Conservation (phyloP, 2,329 filamentous ascomycete genomes). For the Aureobasidium zeae region DNA sequence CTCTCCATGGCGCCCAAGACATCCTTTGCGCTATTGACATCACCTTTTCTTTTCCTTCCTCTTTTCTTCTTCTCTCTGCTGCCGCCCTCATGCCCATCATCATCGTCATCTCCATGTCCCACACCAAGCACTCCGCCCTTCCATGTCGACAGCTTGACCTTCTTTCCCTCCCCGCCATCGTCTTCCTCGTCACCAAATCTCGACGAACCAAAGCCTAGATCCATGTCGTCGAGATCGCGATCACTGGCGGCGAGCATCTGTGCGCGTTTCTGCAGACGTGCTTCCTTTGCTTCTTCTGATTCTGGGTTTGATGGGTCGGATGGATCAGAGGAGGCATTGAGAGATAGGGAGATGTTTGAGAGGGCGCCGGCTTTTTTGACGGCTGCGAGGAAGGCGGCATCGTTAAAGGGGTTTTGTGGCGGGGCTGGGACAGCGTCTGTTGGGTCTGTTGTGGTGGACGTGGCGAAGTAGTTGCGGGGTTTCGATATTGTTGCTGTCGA, state of each 20-base stretch:
- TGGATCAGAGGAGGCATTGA: slow-evolving; percentile 34
- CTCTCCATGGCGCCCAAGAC: slow-evolving; percentile 70
- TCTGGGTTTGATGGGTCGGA: slow-evolving; percentile 38
- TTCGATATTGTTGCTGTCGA: not conserved
- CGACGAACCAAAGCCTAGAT: slow-evolving; percentile 87
- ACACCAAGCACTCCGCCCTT: slow-evolving; percentile 41
- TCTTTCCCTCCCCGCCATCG: slow-evolving; percentile 48
- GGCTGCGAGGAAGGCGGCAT: slow-evolving; percentile 72
- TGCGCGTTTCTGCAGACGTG: slow-evolving; percentile 51
- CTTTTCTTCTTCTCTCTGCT: slow-evolving; percentile 47
- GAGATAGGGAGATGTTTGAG: slow-evolving; percentile 25
- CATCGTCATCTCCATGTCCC: slow-evolving; percentile 42
- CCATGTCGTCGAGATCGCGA: slow-evolving; percentile 81
- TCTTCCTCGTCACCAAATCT: slow-evolving; percentile 84
- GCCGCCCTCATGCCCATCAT: slow-evolving; percentile 32
- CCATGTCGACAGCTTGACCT: slow-evolving; percentile 61
- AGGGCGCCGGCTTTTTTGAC: slow-evolving; percentile 63
- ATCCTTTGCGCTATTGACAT: slow-evolving; percentile 68
- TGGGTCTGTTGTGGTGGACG: slow-evolving; percentile 18
- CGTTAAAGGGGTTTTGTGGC: slow-evolving; percentile 40
- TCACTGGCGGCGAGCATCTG: slow-evolving; percentile 64
- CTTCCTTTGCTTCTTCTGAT: slow-evolving; percentile 46
- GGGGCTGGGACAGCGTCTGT: slow-evolving; percentile 6
- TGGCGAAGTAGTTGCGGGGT: slow-evolving; percentile 32
- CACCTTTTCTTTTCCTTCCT: slow-evolving; percentile 62